phyloP scores from a whole-genome alignment of 2,329 filamentous ascomycete genomes.

The Bipolaris cookei region DNA sequence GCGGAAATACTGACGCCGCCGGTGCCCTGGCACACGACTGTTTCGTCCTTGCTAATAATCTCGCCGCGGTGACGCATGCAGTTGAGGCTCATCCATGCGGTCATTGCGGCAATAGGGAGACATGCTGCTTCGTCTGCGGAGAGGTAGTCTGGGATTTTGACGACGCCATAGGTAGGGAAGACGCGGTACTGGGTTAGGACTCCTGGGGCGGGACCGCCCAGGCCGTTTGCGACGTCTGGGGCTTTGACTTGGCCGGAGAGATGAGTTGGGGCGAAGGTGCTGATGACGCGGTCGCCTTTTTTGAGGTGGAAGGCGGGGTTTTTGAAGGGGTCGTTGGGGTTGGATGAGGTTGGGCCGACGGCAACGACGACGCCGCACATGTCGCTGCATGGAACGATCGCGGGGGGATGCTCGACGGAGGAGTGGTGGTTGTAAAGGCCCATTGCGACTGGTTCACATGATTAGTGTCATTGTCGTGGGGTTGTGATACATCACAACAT shows the following conservation, averaged over 20 bases:
- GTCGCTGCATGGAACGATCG: constrained; percentile 70
- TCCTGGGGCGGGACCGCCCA: constrained; percentile 67
- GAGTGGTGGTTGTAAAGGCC: constrained; percentile 72
- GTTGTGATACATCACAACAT: not conserved
- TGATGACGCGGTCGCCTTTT: constrained; percentile 68
- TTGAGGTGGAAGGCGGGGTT: constrained; percentile 43
- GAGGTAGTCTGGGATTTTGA: constrained; percentile 63
- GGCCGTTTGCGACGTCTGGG: constrained; percentile 61
- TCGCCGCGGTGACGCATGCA: constrained; percentile 63
- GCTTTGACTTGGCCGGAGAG: constrained; percentile 65
- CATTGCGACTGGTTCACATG: constrained; percentile 61
- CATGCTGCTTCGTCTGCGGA: constrained; percentile 65
- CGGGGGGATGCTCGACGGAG: constrained; percentile 51
- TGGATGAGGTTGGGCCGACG: constrained; percentile 51
- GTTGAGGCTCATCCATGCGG: constrained; percentile 71
- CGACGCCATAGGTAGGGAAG: constrained; percentile 63
- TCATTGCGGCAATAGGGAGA: constrained; percentile 66
- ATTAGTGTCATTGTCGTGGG: constrained; percentile 6
- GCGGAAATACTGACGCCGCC: constrained; percentile 53
- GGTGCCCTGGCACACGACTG: constrained; percentile 52
- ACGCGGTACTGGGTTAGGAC: constrained; percentile 66
- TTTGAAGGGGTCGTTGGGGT: constrained; percentile 54
- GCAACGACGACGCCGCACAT: constrained; percentile 69
- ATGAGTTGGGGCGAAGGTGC: constrained; percentile 65
- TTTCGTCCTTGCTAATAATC: constrained; percentile 52